Base-by-base conservation (phyloP, 768 basidiomycete genomes). In the Mycena leptocephala region DNA sequence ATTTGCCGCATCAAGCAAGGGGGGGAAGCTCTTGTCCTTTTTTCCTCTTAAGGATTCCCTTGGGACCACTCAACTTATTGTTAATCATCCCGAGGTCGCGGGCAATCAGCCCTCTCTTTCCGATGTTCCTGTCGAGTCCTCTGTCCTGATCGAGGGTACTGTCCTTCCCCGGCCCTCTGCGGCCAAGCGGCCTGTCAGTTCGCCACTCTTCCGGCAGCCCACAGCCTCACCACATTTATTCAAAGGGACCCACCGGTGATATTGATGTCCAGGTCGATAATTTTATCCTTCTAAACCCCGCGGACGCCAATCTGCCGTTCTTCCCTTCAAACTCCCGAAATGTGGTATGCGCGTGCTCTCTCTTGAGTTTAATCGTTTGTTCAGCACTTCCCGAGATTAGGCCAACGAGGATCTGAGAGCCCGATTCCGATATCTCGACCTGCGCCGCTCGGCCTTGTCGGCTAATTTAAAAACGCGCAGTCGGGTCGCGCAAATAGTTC, bases 371-470 rank as follows among this genome's bases (percentile, higher is more conserved):
- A 74, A 68, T 77, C 37, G 43, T 74, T 66, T 76, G 58, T 76
- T 70, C 48, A 68, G 69, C 58, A 41, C 33, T 14, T 61, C n/a
- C 56, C 28, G 56, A 66, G 65, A 43, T 43, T 80, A 97, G 96
- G 92, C 95, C 71, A 95, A 95, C 80, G 96, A 98, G 82, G 95
- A 97, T 74, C 84, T 97, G 39, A 92, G 97, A 74, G 91, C 95
- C 70, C 93, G 93, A 80, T 95, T 95, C 84, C 95, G 97, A 69
- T 93, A 95, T 88, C 91, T 98, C 53, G 97, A 99, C 88, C 91
- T 99, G 51, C 93, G 97, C 33, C 91, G 97, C 53, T 85, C 92
- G 11, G 88, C 88, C 18, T 85, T 99, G 53, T 90, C 96, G 3
- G 86, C 90, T 70, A 98, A 98, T 84, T 86, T 99, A 78, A 94